phyloP scores from a whole-genome alignment of 177 flowering plant genomes.

The Tripterygium wilfordii region DNA sequence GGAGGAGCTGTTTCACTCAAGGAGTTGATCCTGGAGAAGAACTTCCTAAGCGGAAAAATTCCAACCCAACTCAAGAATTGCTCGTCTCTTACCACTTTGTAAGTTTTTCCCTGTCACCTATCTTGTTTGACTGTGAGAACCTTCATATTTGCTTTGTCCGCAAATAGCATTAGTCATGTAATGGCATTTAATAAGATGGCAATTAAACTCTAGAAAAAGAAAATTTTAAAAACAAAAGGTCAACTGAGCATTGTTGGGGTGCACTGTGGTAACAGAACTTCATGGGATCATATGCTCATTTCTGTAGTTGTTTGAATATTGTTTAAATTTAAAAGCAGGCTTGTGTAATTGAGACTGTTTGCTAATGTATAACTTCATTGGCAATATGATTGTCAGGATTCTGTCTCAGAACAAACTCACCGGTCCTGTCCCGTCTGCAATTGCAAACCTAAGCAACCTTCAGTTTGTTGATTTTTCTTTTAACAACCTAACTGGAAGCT shows the following conservation, averaged over 20 bases:
- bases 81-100: conserved; percentile 56
- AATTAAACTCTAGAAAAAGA: too few relatives aligned
- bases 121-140: neutral
- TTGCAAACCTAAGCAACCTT: conserved; percentile 63
- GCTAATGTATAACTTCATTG: too few relatives aligned
- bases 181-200: too few relatives aligned
- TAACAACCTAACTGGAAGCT: conserved; percentile 60
- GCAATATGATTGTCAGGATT: conserved; percentile 52
- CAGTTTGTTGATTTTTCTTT: conserved; percentile 57
- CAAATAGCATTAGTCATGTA: too few relatives aligned
- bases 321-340: too few relatives aligned
- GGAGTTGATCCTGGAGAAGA: conserved; percentile 52
- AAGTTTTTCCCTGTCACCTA: conserved; percentile 25
- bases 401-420: conserved; percentile 65
- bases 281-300: too few relatives aligned
- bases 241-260: too few relatives aligned
- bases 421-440: conserved; percentile 60
- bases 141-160: neutral
- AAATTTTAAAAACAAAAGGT: too few relatives aligned
- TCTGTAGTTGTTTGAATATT: too few relatives aligned
- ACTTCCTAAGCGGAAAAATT: conserved; percentile 47
- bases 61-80: conserved; percentile 60
- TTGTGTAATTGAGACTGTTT: too few relatives aligned
- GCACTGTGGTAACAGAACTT: too few relatives aligned
- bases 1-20: conserved; percentile 55